These are phyloP conservation scores for Guillardia theta DNA, from an alignment of 78 protist species.

Conservation along the genomic window DNA sequence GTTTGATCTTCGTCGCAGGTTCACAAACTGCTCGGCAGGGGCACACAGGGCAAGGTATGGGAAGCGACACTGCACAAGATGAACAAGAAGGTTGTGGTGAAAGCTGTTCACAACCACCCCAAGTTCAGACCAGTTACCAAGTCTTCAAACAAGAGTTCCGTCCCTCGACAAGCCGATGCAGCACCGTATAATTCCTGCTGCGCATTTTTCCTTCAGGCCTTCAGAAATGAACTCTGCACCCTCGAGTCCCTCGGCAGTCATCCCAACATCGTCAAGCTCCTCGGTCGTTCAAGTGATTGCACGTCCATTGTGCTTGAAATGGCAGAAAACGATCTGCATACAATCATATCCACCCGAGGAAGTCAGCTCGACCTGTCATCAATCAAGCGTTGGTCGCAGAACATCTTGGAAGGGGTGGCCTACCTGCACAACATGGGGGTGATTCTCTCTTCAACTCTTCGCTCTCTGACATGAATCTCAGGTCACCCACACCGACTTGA, in stretches of 20 bases:
- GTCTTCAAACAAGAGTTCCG: too few species aligned
- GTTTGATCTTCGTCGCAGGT: too few species aligned
- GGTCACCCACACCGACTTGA: not conserved
- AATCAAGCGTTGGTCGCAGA: not conserved
- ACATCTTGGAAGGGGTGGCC: not conserved
- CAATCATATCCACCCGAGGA: not conserved
- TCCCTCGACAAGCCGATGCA: too few species aligned
- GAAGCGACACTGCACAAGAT: too few species aligned
- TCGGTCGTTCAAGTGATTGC: not conserved
- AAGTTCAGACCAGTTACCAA: too few species aligned
- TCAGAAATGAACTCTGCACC: not conserved
- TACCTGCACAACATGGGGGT: not conserved
- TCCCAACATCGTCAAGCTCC: not conserved
- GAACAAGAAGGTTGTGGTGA: too few species aligned
- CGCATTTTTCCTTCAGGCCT: constrained; percentile 10
- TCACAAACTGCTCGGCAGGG: too few species aligned
- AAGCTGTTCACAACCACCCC: too few species aligned
- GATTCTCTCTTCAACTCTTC: too few species aligned
- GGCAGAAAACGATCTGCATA: not conserved
- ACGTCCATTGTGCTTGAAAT: not conserved
- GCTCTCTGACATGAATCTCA: not conserved
- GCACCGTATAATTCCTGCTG: too few species aligned
- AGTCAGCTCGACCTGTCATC: not conserved
- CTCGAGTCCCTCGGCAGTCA: not conserved
- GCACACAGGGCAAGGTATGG: too few species aligned